Conservation (phyloP, 108 stramenopile species). For the Skeletonema tropicum region DNA sequence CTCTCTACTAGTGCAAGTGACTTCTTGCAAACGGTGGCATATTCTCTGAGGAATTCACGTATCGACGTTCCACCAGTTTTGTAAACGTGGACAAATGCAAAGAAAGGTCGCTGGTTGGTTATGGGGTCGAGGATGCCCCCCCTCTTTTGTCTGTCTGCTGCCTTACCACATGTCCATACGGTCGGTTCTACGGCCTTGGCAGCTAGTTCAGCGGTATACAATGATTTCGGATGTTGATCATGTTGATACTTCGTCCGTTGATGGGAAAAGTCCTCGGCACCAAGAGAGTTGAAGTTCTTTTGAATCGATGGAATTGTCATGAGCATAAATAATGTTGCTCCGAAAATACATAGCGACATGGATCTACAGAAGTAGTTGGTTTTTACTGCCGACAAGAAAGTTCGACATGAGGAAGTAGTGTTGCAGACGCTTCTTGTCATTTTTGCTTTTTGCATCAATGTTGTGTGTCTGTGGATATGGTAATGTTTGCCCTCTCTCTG, state of each 20-base stretch:
- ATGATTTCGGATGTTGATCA: neutral
- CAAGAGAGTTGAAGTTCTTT: neutral
- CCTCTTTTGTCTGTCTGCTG: neutral
- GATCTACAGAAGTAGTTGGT: neutral
- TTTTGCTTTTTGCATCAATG: no score
- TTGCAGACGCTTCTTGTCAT: no score
- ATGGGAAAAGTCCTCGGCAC: no score
- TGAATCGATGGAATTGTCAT: neutral
- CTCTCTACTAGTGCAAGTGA: constrained; percentile 26
- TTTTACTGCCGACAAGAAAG: neutral
- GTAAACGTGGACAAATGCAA: constrained; percentile 64
- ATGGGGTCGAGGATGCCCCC: constrained; percentile 7
- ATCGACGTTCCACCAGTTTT: constrained; percentile 64
- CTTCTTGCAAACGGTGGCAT: constrained; percentile 42
- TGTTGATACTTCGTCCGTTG: no score
- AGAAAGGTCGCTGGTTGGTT: constrained; percentile 33
- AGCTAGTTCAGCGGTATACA: neutral
- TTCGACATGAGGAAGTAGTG: neutral
- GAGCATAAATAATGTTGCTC: neutral
- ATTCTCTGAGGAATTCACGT: constrained; percentile 44
- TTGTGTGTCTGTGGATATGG: no score
- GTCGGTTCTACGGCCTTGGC: neutral
- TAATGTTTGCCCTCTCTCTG: no score
- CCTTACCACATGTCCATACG: constrained; percentile 33
- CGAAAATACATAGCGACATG: neutral